Evolutionary conservation across 805 yeast species (phyloP).

Genomic region (Spathaspora arborariae): DNA sequence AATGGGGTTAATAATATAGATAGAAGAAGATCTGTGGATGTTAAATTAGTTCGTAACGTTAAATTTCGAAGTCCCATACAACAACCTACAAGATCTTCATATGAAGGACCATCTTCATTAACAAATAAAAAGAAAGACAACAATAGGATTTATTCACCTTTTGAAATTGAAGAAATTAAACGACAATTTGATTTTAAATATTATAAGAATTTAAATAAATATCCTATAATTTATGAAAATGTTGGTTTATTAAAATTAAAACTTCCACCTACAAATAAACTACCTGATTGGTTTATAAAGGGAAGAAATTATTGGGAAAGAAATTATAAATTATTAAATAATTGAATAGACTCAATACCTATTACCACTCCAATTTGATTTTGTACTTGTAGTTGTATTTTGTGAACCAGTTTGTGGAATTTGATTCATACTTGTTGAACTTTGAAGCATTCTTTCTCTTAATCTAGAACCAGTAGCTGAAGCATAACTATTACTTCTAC

Average conservation of each 20-base stretch:
- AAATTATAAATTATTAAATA: slow-evolving; percentile 5
- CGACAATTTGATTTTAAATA: slow-evolving; percentile 27
- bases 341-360: neutral
- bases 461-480: slow-evolving; percentile 25
- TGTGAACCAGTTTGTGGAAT: neutral
- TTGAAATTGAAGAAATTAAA: slow-evolving; percentile 5
- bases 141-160: slow-evolving; percentile 9
- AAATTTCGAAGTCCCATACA: slow-evolving; percentile 13
- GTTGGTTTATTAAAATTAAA: slow-evolving; percentile 40
- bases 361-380: neutral
- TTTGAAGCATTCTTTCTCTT: slow-evolving; percentile 24
- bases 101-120: slow-evolving; percentile 7
- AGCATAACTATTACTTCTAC: slow-evolving; percentile 19
- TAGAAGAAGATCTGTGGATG: slow-evolving; percentile 30
- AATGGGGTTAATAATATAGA: slow-evolving; percentile 14
- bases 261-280: slow-evolving; percentile 57
- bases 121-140: slow-evolving; percentile 4
- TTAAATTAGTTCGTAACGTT: slow-evolving; percentile 21
- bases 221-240: slow-evolving; percentile 28
- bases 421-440: neutral
- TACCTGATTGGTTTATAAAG: slow-evolving; percentile 74
- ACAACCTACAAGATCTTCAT: slow-evolving; percentile 5
- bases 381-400: neutral
- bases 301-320: slow-evolving; percentile 67
- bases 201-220: slow-evolving; percentile 39